Evolutionary conservation across 805 yeast genomes (phyloP).

Genomic region (Candida methanosorbosa): DNA sequence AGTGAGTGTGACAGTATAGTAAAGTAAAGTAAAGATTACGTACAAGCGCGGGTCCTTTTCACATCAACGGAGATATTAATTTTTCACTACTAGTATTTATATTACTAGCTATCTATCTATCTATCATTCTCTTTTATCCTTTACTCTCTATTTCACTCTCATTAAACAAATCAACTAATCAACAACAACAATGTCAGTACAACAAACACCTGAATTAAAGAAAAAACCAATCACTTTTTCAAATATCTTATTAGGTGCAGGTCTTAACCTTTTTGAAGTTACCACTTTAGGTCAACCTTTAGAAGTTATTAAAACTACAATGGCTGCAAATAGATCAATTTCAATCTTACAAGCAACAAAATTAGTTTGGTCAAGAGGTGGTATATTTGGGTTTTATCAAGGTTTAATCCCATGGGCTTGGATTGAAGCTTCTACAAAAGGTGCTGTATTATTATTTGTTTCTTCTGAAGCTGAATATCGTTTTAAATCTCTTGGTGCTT

Average conservation of each 20-base stretch:
- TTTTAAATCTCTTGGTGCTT: slow-evolving; percentile 54
- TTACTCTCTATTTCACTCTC: too few species aligned
- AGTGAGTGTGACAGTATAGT: too few species aligned
- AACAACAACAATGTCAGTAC: neutral
- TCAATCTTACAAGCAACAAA: slow-evolving; percentile 58
- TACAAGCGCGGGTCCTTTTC: too few species aligned
- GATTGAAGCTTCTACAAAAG: slow-evolving; percentile 99
- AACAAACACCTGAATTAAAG: slow-evolving; percentile 30
- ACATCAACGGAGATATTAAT: too few species aligned
- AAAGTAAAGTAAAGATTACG: too few species aligned
- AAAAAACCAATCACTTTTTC: slow-evolving; percentile 85
- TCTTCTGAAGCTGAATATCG: slow-evolving; percentile 87
- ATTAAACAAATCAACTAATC: neutral
- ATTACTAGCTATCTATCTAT: too few species aligned
- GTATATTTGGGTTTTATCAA: slow-evolving; percentile 86
- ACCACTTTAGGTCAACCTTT: slow-evolving; percentile 95
- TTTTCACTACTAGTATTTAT: too few species aligned
- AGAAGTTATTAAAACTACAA: slow-evolving; percentile 93
- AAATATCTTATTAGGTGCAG: slow-evolving; percentile 90
- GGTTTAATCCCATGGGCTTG: slow-evolving; percentile 99
- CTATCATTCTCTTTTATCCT: too few species aligned
- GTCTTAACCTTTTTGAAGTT: slow-evolving; percentile 84
- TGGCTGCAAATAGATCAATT: slow-evolving; percentile 91
- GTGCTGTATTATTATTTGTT: slow-evolving; percentile 89
- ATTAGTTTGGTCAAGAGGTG: slow-evolving; percentile 90